phyloP scores from a whole-genome alignment of 768 basidiomycete genomes.

The Boletus speciosus region DNA sequence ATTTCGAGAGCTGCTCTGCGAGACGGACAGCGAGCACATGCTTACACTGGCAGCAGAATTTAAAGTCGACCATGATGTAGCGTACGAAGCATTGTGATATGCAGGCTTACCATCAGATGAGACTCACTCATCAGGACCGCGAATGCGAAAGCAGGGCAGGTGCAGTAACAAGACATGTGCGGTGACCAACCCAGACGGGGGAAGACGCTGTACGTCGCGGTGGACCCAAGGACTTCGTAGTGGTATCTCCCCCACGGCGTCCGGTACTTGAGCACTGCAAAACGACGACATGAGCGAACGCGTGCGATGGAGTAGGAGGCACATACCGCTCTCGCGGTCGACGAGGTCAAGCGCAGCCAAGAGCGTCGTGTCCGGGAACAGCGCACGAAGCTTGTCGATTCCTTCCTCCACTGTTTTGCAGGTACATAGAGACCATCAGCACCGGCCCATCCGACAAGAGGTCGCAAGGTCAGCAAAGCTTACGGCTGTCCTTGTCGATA shows the following conservation, averaged over 20 bases:
- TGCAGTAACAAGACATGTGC: constrained; percentile 55
- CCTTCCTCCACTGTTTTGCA: constrained; percentile 44
- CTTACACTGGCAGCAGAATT: constrained; percentile 57
- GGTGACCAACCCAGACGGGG: constrained; percentile 43
- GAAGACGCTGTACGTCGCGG: constrained; percentile 56
- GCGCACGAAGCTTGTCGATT: constrained; percentile 49
- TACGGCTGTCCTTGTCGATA: constrained; percentile 34
- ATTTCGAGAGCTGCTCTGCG: constrained; percentile 51
- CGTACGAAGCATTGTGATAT: not conserved
- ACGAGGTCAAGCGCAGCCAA: constrained; percentile 75
- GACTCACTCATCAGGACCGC: constrained; percentile 57
- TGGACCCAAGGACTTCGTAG: constrained; percentile 69
- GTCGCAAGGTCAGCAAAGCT: constrained; percentile 1
- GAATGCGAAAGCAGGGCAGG: constrained; percentile 71
- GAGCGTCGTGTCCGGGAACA: constrained; percentile 62
- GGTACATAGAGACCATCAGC: not conserved
- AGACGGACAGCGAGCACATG: constrained; percentile 68
- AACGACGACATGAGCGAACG: constrained; percentile 1
- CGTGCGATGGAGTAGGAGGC: not conserved
- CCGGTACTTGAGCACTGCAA: constrained; percentile 57
- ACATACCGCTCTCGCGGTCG: constrained; percentile 63
- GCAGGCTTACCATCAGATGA: constrained; percentile 56
- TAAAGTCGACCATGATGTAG: not conserved
- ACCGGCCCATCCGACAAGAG: not conserved
- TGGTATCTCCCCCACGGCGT: constrained; percentile 55